These are phyloP conservation scores for Gastrolobium bilobum DNA, from an alignment of 306 rosid species.

Conservation along the genomic window DNA sequence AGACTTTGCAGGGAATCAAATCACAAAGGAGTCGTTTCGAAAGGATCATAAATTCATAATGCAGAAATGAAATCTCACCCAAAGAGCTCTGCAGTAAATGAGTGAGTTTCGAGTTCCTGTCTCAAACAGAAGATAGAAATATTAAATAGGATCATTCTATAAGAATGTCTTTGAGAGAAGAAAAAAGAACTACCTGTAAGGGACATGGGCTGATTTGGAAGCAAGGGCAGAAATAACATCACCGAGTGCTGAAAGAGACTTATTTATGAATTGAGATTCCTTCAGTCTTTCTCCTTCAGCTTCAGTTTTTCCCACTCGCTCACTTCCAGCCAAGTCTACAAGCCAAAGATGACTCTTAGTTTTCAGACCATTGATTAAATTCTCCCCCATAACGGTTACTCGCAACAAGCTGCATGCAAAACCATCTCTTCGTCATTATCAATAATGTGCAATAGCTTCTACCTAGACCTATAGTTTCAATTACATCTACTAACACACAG, in stretches of 20 bases:
- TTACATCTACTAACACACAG: neutral
- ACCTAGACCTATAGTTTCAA: constrained; percentile 1
- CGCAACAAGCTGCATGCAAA: constrained; percentile 79
- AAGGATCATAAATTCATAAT: constrained; percentile 22
- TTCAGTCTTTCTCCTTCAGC: constrained; percentile 97
- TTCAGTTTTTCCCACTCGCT: constrained; percentile 96
- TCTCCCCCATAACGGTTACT: constrained; percentile 83
- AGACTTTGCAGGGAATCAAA: constrained; percentile 2
- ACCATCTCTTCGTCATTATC: constrained; percentile 47
- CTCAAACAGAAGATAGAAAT: constrained; percentile 45
- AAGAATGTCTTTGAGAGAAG: neutral
- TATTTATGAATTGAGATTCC: constrained; percentile 96
- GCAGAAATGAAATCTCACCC: constrained; percentile 62
- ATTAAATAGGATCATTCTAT: constrained; percentile 3
- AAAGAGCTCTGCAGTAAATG: constrained; percentile 96
- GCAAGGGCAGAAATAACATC: constrained; percentile 97
- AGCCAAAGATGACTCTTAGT: constrained; percentile 96
- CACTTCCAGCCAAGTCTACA: constrained; percentile 99
- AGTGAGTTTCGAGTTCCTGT: constrained; percentile 97
- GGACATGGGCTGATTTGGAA: constrained; percentile 86
- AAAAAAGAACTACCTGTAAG: constrained; percentile 75
- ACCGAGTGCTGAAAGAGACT: constrained; percentile 96
- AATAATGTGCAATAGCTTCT: neutral
- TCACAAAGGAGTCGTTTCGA: constrained; percentile 22
- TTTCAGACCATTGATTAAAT: constrained; percentile 78